Conservation (phyloP, 305 asterid genomes). For the Ilex paraguariensis region DNA sequence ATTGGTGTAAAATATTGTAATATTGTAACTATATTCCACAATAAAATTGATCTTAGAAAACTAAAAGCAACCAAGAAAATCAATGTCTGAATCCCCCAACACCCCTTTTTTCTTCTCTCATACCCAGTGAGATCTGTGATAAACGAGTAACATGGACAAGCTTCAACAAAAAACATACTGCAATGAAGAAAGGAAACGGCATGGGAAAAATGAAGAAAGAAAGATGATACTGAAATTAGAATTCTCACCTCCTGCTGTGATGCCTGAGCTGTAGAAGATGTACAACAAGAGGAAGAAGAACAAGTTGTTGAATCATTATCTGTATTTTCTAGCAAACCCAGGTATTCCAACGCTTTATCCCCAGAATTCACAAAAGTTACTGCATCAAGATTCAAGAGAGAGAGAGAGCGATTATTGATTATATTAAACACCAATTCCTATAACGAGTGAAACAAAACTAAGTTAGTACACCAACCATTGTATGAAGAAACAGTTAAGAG, state of each 20-base stretch:
- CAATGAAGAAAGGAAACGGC: no score
- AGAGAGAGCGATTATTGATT: neutral
- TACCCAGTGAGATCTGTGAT: neutral
- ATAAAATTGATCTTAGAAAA: no score
- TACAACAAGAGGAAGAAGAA: constrained; percentile 15
- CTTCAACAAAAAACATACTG: no score
- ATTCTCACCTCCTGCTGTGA: constrained; percentile 25
- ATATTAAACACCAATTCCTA: neutral
- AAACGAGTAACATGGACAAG: no score
- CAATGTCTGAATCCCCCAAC: neutral
- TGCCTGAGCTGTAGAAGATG: constrained; percentile 11
- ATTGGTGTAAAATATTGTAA: no score
- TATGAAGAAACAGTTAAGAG: constrained; percentile 54
- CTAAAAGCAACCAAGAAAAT: neutral
- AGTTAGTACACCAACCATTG: constrained; percentile 27
- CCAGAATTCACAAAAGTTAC: constrained; percentile 64
- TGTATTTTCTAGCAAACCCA: constrained; percentile 35
- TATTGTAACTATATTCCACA: no score
- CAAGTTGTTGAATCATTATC: constrained; percentile 21
- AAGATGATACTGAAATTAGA: neutral
- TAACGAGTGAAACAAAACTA: no score
- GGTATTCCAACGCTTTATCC: constrained; percentile 49
- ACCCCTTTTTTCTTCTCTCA: neutral
- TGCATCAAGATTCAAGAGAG: constrained; percentile 13
- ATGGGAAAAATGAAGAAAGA: no score